Percentiles rank a stretch among this genome's conserved stretches.
phyloP scores from a whole-genome alignment of 1,139 yeast species.

The Taiozyma sp. region DNA sequence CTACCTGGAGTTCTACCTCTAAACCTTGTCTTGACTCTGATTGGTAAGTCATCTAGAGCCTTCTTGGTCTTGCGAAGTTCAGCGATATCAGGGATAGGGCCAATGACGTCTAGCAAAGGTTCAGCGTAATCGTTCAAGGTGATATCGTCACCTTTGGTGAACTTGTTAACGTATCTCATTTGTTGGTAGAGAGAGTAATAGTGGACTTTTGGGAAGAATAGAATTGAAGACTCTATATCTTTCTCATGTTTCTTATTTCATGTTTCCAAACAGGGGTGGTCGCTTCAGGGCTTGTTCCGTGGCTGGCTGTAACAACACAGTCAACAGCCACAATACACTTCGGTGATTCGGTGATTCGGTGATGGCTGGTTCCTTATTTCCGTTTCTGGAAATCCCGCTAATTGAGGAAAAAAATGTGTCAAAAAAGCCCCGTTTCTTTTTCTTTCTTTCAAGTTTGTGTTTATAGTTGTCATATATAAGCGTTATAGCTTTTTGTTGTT shows the following conservation, averaged over 20 bases:
- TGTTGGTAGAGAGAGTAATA: background rate
- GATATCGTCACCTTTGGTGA: slow-evolving; percentile 20
- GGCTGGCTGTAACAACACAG: too few relatives aligned
- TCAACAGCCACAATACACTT: too few relatives aligned
- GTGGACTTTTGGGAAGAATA: background rate
- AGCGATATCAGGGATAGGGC: slow-evolving; percentile 9
- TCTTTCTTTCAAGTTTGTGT: too few relatives aligned
- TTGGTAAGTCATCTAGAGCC: slow-evolving; percentile 15
- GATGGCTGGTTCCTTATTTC: background rate
- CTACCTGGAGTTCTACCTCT: slow-evolving; percentile 8
- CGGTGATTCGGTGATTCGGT: background rate
- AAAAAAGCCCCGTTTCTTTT: too few relatives aligned
- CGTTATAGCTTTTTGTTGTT: too few relatives aligned
- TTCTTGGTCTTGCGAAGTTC: background rate
- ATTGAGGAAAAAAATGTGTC: background rate
- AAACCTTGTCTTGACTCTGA: slow-evolving; percentile 20
- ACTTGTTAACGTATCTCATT: slow-evolving; percentile 22
- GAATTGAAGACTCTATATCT: background rate
- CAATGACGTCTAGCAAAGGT: slow-evolving; percentile 7
- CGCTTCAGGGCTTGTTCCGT: background rate
- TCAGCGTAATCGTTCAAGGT: slow-evolving; percentile 16
- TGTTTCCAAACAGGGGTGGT: background rate
- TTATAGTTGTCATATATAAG: too few relatives aligned
- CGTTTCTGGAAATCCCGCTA: background rate
- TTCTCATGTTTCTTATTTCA: too few relatives aligned